phyloP scores from a whole-genome alignment of 192 early-diverging fungal species.

The Coemansia sp. region DNA sequence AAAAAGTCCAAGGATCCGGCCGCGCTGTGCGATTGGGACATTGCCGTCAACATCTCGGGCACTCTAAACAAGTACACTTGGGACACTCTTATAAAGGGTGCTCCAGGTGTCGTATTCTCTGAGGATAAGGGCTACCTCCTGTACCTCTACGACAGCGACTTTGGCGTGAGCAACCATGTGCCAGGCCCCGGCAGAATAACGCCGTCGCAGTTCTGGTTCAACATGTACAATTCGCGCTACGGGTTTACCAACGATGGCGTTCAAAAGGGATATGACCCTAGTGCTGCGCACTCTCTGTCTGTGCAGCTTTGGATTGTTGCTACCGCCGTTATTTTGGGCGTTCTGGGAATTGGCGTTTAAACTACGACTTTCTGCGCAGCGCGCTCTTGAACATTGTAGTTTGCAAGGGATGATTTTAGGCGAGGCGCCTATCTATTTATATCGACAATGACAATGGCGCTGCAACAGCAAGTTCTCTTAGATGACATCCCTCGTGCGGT shows the following conservation, averaged over 20 bases:
- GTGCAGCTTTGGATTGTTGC: constrained; percentile 22
- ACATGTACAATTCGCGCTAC: constrained; percentile 54
- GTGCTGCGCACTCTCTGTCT: constrained; percentile 14
- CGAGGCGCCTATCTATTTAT: background rate
- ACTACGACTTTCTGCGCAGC: background rate
- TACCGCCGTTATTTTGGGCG: constrained; percentile 16
- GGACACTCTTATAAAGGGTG: constrained; percentile 41
- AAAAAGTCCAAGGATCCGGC: constrained; percentile 13
- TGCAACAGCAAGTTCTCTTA: background rate
- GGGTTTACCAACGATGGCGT: constrained; percentile 44
- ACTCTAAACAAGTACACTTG: constrained; percentile 35
- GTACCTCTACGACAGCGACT: constrained; percentile 50
- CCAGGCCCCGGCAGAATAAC: constrained; percentile 39
- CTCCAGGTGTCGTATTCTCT: constrained; percentile 33
- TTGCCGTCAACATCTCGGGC: constrained; percentile 48
- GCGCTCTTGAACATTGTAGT: background rate
- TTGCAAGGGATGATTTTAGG: constrained; percentile 2
- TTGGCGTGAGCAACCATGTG: constrained; percentile 25
- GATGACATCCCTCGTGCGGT: background rate
- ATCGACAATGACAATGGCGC: background rate
- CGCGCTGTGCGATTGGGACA: constrained; percentile 43
- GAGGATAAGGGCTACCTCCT: constrained; percentile 38
- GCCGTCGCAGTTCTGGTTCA: constrained; percentile 38
- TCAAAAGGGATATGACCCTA: constrained; percentile 45
- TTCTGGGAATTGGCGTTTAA: constrained; percentile 1